Evolutionary conservation across 768 basidiomycete genomes (phyloP).

Genomic region (Lentinula sp.): DNA sequence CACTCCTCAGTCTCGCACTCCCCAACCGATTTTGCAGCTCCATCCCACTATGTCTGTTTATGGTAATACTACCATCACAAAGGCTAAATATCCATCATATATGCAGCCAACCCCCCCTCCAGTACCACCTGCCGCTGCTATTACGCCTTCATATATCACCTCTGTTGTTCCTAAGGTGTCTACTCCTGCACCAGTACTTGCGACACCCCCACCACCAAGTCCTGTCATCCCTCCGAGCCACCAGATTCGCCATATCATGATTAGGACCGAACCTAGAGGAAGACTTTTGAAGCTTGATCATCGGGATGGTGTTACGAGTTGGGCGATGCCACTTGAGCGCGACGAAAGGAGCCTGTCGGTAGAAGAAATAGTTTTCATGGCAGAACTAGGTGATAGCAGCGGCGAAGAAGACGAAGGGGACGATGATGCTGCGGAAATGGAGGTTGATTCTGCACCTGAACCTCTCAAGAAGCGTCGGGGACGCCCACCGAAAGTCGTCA

Average conservation of each 20-base stretch:
- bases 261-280: slow-evolving; percentile 53
- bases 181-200: slow-evolving; percentile 8
- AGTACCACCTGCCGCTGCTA: background rate
- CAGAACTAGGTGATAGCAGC: slow-evolving; percentile 54
- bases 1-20: background rate
- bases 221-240: slow-evolving; percentile 30
- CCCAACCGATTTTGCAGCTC: slow-evolving; percentile 14
- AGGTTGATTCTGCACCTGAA: slow-evolving; percentile 34
- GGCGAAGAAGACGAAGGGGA: slow-evolving; percentile 52
- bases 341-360: slow-evolving; percentile 55
- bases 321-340: slow-evolving; percentile 58
- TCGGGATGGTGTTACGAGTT: slow-evolving; percentile 66
- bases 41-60: slow-evolving; percentile 1
- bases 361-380: slow-evolving; percentile 45
- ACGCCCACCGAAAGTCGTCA: slow-evolving; percentile 25
- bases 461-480: slow-evolving; percentile 35
- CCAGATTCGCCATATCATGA: slow-evolving; percentile 46
- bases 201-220: slow-evolving; percentile 22
- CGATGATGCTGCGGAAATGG: slow-evolving; percentile 39
- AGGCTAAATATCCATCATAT: background rate
- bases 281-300: slow-evolving; percentile 56
- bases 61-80: background rate
- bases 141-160: background rate
- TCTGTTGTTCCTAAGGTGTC: background rate
- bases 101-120: slow-evolving; percentile 1